A percentile compares a stretch with the other conserved stretches of the same genome.
Evolutionary conservation across 768 basidiomycete species (phyloP).

Genomic region (Vararia minispora): DNA sequence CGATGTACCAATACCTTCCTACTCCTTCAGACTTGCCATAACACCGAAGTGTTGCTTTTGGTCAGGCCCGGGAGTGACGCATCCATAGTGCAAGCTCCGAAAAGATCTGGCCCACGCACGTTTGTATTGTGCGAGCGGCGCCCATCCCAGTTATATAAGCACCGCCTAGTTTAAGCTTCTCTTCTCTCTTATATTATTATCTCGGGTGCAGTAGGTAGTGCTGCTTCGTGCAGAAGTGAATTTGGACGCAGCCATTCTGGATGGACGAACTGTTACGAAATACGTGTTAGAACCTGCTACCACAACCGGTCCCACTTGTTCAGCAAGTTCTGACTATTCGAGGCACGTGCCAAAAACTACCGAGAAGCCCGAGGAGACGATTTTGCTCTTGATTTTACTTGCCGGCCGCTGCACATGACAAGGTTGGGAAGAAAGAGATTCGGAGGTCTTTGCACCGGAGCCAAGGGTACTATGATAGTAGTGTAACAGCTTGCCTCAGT

Average conservation of each 20-base stretch:
- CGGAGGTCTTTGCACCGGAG: too few relatives aligned
- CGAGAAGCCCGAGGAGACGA: too few relatives aligned
- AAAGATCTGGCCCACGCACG: neutral
- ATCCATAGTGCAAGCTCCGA: conserved; percentile 2
- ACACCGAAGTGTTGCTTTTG: conserved; percentile 1
- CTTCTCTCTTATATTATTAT: too few relatives aligned
- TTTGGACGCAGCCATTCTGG: too few relatives aligned
- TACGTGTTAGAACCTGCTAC: conserved; percentile 3
- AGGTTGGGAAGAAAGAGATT: too few relatives aligned
- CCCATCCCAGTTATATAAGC: too few relatives aligned
- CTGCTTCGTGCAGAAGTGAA: neutral
- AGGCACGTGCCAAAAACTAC: too few relatives aligned
- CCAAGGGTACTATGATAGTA: too few relatives aligned
- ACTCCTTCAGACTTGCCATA: neutral
- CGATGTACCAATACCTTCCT: neutral
- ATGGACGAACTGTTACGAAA: neutral
- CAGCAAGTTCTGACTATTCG: conserved; percentile 46
- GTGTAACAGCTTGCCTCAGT: too few relatives aligned
- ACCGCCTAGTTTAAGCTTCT: too few relatives aligned
- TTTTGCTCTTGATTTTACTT: too few relatives aligned
- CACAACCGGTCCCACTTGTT: conserved; percentile 51
- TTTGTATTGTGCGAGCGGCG: conserved; percentile 1
- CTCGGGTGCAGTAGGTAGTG: conserved; percentile 1
- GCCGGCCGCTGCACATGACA: too few relatives aligned
- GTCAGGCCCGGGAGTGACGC: neutral